Base-by-base conservation (phyloP, 305 asterid genomes). In the Fraxinus sp. region DNA sequence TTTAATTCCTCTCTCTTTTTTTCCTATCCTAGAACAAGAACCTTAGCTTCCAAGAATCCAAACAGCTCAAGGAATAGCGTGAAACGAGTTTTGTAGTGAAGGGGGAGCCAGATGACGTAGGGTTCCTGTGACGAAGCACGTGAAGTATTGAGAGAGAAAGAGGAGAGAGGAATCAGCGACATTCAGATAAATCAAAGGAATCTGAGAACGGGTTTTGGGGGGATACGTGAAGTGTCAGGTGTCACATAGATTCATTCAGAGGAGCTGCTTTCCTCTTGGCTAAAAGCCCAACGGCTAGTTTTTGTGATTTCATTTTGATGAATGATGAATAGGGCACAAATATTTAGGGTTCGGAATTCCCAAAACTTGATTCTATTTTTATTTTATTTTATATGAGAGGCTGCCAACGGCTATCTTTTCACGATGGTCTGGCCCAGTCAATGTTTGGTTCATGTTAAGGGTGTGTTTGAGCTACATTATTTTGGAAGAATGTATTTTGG, bases 231-330 rank as follows among this genome's bases (percentile, higher is more conserved):
- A 71, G 39, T 88, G 90, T 85, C 86, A 84, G 87, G 81, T 30
- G 74, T 66, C 74, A 37, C 80, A 76, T 22, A 86, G 89, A 86
- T 81, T 68, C 75, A 41, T 74, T 16, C 46, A 83, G 74, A 68
- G 73, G 76, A 24, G 39, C 80, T 33, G 73, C 57, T 20, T 52
- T 57, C 35, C 64, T 70, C 39, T 2, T 57, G 36, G 36, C 72
- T 57, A 28, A 66, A 76, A 41, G 82, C 37, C 68, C 81, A 94
- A 94, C 98, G 97, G 97, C 98, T 94, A 94, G 93, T 90, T 93
- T 88, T 88, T 39, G 49, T 84, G 89, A 74, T 86, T 81, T 59
- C 57, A 80, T 26, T 74, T 86, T 85, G 83, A 85, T 83, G 85
- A 78, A 41, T 64, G 85, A 80, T 82, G 87, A 57, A 81, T 5